Percentiles rank a stretch among this genome's conserved stretches.
These are phyloP conservation scores for Vigna radiata DNA, from an alignment of 306 rosid species.

Conservation along the genomic window DNA sequence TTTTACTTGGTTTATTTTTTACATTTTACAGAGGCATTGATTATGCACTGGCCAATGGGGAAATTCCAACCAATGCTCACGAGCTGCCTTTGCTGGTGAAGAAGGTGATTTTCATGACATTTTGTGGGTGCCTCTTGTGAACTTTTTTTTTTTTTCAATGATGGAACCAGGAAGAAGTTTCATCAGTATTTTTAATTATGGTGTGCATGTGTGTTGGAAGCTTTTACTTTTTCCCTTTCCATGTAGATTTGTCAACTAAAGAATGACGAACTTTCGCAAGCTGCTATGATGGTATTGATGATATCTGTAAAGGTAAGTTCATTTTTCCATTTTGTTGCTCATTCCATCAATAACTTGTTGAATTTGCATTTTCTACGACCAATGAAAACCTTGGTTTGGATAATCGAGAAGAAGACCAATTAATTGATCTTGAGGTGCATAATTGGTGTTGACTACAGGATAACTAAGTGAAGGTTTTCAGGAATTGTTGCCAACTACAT, in stretches of 20 bases:
- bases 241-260: slow-evolving; percentile 62
- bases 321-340: slow-evolving; percentile 17
- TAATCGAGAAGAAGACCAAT: neutral
- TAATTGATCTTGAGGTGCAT: slow-evolving; percentile 28
- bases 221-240: slow-evolving; percentile 34
- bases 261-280: slow-evolving; percentile 44
- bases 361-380: slow-evolving; percentile 19
- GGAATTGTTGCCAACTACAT: neutral
- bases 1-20: slow-evolving; percentile 47
- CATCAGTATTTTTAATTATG: slow-evolving; percentile 12
- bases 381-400: slow-evolving; percentile 7
- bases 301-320: slow-evolving; percentile 71
- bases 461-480: slow-evolving; percentile 5
- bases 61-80: slow-evolving; percentile 49
- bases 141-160: neutral
- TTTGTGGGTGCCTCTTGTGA: neutral
- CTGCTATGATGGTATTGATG: slow-evolving; percentile 80
- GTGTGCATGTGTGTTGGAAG: neutral
- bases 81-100: slow-evolving; percentile 64
- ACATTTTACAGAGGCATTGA: slow-evolving; percentile 73
- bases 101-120: slow-evolving; percentile 60
- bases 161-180: neutral
- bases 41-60: slow-evolving; percentile 69
- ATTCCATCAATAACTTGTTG: slow-evolving; percentile 15
- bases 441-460: slow-evolving; percentile 25